phyloP scores from a whole-genome alignment of 116 monocot species.

The Iris pallida region DNA sequence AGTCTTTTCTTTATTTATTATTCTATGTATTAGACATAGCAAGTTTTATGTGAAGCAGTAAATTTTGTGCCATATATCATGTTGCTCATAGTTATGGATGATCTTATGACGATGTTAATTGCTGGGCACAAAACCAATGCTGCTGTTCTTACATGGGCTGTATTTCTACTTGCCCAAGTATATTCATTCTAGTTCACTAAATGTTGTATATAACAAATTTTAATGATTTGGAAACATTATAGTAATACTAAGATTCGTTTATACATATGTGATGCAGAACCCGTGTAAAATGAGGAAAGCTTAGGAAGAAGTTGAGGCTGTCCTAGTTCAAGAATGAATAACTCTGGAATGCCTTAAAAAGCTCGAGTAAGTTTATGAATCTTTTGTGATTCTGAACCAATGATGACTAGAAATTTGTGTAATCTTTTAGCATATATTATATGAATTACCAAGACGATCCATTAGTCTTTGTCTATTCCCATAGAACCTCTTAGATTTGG shows the following conservation, averaged over 20 bases:
- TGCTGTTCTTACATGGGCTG: slow-evolving; percentile 97
- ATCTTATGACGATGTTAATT: slow-evolving; percentile 99
- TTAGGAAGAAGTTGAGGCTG: too few species aligned
- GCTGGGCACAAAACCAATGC: slow-evolving; percentile 99
- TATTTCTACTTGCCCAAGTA: slow-evolving; percentile 92
- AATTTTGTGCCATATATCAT: neutral
- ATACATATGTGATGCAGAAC: slow-evolving; percentile 41
- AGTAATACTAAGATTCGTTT: neutral
- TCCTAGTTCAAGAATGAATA: too few species aligned
- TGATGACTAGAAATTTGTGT: slow-evolving; percentile 6
- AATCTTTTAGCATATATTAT: neutral
- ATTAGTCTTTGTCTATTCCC: too few species aligned
- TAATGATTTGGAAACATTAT: neutral
- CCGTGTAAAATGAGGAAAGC: slow-evolving; percentile 93
- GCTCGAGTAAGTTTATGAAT: too few species aligned
- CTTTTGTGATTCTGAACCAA: too few species aligned
- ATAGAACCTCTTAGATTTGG: too few species aligned
- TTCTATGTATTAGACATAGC: too few species aligned
- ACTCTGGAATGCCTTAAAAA: too few species aligned
- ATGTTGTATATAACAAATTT: neutral
- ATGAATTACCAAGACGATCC: neutral
- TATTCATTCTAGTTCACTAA: neutral
- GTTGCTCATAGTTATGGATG: too few species aligned
- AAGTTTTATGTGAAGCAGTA: neutral
- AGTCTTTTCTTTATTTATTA: slow-evolving; percentile 3